Conservation (phyloP, 129 eudicot species). For the Dittrichia graveolens region DNA sequence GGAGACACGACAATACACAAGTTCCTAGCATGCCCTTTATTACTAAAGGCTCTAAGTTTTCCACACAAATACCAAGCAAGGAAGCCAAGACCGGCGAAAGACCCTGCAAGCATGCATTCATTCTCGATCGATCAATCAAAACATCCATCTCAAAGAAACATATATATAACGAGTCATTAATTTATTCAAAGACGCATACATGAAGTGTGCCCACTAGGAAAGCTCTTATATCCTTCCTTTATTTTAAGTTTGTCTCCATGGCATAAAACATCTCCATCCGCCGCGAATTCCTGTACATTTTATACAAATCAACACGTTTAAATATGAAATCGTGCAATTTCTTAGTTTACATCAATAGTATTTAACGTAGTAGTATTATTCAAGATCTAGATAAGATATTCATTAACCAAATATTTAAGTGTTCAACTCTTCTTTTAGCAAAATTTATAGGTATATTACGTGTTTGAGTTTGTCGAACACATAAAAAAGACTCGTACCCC, state of each 20-base stretch:
- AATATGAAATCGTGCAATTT: no score
- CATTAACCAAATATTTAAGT: no score
- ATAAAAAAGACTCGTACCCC: constrained; percentile 36
- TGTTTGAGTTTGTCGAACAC: no score
- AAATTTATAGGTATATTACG: no score
- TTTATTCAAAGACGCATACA: constrained; percentile 32
- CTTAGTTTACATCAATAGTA: no score
- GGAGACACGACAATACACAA: constrained; percentile 57
- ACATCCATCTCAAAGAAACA: not conserved
- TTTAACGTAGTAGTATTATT: no score
- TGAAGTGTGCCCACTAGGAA: constrained; percentile 80
- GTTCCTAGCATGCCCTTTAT: constrained; percentile 52
- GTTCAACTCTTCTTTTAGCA: no score
- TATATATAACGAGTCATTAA: not conserved
- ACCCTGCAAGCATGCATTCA: constrained; percentile 44
- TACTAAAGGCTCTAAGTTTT: constrained; percentile 50
- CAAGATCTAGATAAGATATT: no score
- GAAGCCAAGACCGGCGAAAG: constrained; percentile 76
- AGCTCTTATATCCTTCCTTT: constrained; percentile 84
- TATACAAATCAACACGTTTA: not conserved
- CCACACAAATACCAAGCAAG: constrained; percentile 69
- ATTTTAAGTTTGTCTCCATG: constrained; percentile 38
- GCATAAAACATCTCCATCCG: constrained; percentile 61
- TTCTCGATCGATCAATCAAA: constrained; percentile 9
- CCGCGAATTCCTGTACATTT: constrained; percentile 17